phyloP scores from a whole-genome alignment of 2,329 filamentous ascomycete genomes.

The Trichoderma hamatum region DNA sequence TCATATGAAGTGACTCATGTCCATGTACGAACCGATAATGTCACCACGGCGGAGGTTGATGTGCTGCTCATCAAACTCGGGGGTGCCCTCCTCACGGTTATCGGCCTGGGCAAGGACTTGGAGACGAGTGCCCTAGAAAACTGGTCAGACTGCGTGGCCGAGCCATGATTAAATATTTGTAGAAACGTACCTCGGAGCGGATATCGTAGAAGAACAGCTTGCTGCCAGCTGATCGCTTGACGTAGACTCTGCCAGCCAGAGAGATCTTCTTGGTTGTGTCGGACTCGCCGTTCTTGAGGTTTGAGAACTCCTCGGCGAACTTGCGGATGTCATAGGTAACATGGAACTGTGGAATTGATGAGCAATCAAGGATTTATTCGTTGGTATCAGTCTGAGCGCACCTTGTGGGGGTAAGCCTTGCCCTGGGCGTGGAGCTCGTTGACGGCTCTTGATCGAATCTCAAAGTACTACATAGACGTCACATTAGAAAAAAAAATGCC shows the following conservation, averaged over 20 bases:
- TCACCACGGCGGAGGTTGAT: constrained; percentile 88
- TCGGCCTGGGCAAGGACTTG: constrained; percentile 94
- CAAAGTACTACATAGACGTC: constrained; percentile 67
- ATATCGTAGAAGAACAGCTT: constrained; percentile 90
- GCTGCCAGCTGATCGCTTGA: constrained; percentile 76
- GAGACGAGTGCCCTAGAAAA: constrained; percentile 62
- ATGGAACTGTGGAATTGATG: constrained; percentile 61
- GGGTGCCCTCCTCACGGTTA: constrained; percentile 66
- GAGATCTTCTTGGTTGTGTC: constrained; percentile 74
- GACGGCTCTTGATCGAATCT: constrained; percentile 85
- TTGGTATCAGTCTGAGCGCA: constrained; percentile 25
- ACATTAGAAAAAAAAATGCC: not conserved
- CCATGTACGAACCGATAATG: constrained; percentile 68
- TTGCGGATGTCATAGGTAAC: constrained; percentile 80
- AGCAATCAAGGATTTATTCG: not conserved
- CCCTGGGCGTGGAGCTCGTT: constrained; percentile 47
- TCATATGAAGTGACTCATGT: not conserved
- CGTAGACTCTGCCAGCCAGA: constrained; percentile 86
- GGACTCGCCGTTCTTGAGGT: constrained; percentile 86
- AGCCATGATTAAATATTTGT: not conserved
- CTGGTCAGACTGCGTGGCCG: not conserved
- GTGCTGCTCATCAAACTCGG: constrained; percentile 83
- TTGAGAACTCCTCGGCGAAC: constrained; percentile 75
- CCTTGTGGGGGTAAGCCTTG: constrained; percentile 78
- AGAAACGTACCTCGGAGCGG: constrained; percentile 40